Conservation (phyloP, 345 rosid genomes). For the Cardamine occulta region DNA sequence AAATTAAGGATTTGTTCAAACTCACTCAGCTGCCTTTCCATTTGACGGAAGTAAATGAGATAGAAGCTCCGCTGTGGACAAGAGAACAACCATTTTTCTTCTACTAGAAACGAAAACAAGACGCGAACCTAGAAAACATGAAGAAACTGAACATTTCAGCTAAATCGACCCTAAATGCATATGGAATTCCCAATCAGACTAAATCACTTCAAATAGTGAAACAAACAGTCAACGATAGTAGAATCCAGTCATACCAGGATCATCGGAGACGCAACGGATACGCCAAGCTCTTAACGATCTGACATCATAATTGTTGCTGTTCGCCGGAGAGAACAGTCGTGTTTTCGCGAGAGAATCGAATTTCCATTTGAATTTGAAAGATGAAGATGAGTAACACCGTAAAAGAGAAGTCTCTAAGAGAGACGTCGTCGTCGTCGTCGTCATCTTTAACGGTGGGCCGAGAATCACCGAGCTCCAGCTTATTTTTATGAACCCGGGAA, state of each 20-base stretch:
- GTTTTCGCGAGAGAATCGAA: constrained; percentile 54
- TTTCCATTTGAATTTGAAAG: constrained; percentile 37
- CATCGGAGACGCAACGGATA: constrained; percentile 26
- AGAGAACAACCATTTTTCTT: constrained; percentile 52
- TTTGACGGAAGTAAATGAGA: constrained; percentile 42
- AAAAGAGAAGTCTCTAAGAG: constrained; percentile 19
- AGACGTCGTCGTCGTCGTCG: constrained; percentile 32
- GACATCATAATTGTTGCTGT: constrained; percentile 32
- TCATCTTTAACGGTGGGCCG: constrained; percentile 45
- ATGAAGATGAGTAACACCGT: constrained; percentile 16
- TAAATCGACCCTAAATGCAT: neutral
- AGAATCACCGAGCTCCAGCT: constrained; percentile 19
- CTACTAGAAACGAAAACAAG: constrained; percentile 39
- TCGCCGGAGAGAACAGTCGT: constrained; percentile 35
- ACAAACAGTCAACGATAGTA: neutral
- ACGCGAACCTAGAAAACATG: constrained; percentile 39
- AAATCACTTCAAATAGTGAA: neutral
- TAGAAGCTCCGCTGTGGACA: constrained; percentile 59
- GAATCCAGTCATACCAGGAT: constrained; percentile 38
- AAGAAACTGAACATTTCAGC: neutral
- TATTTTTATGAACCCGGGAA: too few relatives aligned
- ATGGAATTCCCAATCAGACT: neutral
- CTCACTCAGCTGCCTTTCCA: constrained; percentile 63
- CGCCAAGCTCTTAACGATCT: constrained; percentile 30
- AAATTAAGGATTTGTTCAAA: constrained; percentile 14